Percentiles rank a stretch among this genome's conserved stretches.
phyloP scores from a whole-genome alignment of 768 basidiomycete genomes.

The Amanita subjunquillea region DNA sequence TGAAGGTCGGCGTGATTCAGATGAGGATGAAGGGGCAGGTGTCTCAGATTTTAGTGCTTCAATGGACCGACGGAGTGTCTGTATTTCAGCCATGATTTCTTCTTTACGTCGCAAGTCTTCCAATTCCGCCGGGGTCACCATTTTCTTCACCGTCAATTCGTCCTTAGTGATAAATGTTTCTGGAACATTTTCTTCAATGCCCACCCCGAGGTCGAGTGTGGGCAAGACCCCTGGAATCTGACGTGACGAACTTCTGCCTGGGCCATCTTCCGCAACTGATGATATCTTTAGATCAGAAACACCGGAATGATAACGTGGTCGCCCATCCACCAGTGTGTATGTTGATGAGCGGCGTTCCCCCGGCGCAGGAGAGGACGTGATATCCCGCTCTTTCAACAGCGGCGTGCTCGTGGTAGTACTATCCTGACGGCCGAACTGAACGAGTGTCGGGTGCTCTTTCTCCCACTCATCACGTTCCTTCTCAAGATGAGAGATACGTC shows the following conservation, averaged over 20 bases:
- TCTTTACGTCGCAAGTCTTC: slow-evolving; percentile 61
- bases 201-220: slow-evolving; percentile 62
- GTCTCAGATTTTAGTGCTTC: slow-evolving; percentile 66
- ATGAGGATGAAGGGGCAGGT: slow-evolving; percentile 51
- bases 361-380: slow-evolving; percentile 31
- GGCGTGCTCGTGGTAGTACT: slow-evolving; percentile 56
- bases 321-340: slow-evolving; percentile 41
- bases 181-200: slow-evolving; percentile 70
- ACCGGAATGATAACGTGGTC: slow-evolving; percentile 53
- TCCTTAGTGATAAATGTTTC: slow-evolving; percentile 51
- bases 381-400: slow-evolving; percentile 56
- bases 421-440: slow-evolving; percentile 50
- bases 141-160: slow-evolving; percentile 21
- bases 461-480: slow-evolving; percentile 83
- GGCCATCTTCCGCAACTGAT: slow-evolving; percentile 50
- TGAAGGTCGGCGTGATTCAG: slow-evolving; percentile 56
- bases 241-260: slow-evolving; percentile 26
- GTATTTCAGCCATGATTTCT: slow-evolving; percentile 66
- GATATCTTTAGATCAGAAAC: slow-evolving; percentile 68
- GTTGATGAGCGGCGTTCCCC: slow-evolving; percentile 40
- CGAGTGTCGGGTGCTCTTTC: slow-evolving; percentile 61
- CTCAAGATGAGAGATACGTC: slow-evolving; percentile 50
- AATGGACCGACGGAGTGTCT: slow-evolving; percentile 70
- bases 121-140: slow-evolving; percentile 30
- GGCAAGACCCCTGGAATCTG: slow-evolving; percentile 56